Conservation (phyloP, 1,284 basidiomycete species). For the Entoloma clypeatum region DNA sequence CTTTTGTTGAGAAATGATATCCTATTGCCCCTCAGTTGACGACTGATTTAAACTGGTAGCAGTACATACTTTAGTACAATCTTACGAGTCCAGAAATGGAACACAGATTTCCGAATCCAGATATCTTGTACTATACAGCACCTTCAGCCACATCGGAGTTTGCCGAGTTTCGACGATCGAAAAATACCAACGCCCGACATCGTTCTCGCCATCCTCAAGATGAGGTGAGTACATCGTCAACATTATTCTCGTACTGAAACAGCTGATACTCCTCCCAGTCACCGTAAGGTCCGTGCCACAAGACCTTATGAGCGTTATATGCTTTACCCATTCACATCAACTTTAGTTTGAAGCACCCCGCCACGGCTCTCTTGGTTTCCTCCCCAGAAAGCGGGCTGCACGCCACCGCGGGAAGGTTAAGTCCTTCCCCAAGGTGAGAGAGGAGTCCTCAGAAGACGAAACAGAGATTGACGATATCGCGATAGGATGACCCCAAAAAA, state of each 20-base stretch:
- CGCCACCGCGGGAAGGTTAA: conserved; percentile 98
- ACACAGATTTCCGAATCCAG: conserved; percentile 4
- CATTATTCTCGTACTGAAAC: conserved; percentile 9
- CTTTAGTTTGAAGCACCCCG: conserved; percentile 90
- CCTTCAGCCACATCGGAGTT: conserved; percentile 35
- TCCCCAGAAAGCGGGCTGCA: conserved; percentile 92
- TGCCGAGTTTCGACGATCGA: conserved; percentile 23
- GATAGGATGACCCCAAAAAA: conserved; percentile 98
- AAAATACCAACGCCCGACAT: conserved; percentile 28
- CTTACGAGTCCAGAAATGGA: conserved; percentile 16
- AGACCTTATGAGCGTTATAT: conserved; percentile 8
- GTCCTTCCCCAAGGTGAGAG: conserved; percentile 88
- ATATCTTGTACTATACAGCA: conserved; percentile 34
- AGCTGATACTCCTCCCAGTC: conserved; percentile 37
- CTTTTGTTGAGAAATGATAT: neutral
- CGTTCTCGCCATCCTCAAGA: conserved; percentile 40
- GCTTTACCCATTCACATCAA: conserved; percentile 14
- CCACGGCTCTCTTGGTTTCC: conserved; percentile 90
- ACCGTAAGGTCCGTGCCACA: conserved; percentile 53
- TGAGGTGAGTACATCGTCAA: conserved; percentile 40
- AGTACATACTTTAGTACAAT: too few species aligned
- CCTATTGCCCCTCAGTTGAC: too few species aligned
- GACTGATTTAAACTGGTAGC: too few species aligned
- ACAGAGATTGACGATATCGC: conserved; percentile 1
- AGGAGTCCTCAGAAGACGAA: neutral